Conservation (phyloP, 306 rosid species). For the Abrus pulchellus region DNA sequence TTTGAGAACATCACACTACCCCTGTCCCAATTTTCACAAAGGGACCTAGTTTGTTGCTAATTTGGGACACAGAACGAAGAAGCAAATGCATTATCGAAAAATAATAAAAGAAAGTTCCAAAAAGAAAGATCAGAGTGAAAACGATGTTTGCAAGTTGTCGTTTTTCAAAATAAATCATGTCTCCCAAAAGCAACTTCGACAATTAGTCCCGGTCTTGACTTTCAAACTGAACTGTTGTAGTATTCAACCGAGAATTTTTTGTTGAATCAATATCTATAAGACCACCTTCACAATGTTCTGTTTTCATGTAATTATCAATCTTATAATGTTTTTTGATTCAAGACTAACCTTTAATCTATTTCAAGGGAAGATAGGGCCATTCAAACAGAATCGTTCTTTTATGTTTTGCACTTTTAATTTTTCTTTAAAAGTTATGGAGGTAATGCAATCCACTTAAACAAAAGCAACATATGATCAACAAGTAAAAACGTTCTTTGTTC, state of each 20-base stretch:
- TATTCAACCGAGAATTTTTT: not conserved
- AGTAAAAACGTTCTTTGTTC: not conserved
- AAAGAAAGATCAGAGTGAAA: conserved; percentile 54
- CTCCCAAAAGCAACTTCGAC: conserved; percentile 39
- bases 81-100: conserved; percentile 33
- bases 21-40: conserved; percentile 17
- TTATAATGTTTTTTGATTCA: not conserved
- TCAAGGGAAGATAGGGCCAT: not conserved
- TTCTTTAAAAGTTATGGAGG: not conserved
- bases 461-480: conserved; percentile 25
- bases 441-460: not conserved
- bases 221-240: conserved; percentile 30
- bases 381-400: not conserved
- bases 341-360: not conserved
- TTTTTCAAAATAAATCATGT: conserved; percentile 45
- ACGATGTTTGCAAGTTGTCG: conserved; percentile 43
- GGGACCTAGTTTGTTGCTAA: conserved; percentile 52
- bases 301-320: not conserved
- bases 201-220: conserved; percentile 32
- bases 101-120: conserved; percentile 50
- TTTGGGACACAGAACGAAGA: conserved; percentile 41
- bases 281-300: not conserved
- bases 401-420: not conserved
- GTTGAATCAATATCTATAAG: not conserved
- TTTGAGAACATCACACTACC: not conserved